Base-by-base conservation (phyloP, 495 filamentous ascomycete genomes). In the Penicillium fimorum region DNA sequence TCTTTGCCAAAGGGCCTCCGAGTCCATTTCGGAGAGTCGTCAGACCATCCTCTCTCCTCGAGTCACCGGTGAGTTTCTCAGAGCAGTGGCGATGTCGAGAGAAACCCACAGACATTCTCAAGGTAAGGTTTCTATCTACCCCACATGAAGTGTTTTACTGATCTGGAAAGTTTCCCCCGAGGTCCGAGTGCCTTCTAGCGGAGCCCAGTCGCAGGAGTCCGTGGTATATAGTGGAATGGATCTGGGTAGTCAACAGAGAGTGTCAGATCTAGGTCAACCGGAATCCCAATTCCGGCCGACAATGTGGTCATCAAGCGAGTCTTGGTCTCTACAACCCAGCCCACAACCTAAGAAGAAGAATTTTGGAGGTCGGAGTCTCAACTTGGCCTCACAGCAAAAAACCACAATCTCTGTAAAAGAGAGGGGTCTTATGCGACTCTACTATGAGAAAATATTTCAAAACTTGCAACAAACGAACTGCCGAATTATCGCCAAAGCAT, bases 381-480 rank as follows among this genome's bases (percentile, higher is more conserved):
- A 61, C 55, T 70, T 70, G 33, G 62, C 61, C n/a, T 63, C 61
- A 47, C 60, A 65, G 25, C 65, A 69, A 37, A 69, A 59, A 33
- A 70, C 72, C 18, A 65, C 66, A 47, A 61, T 90, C 43, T 72
- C 67, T 8, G 79, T 89, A 30, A 75, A 80, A 17, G 78, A 89
- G 41, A 61, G 66, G 8, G 69, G 74, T 64, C 13, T 80, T 13
- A 37, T 89, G 5, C 79, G 81, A 58, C 70, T 75, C 8, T 88
- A 86, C 65, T 88, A 89, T 57, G 74, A 79, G 40, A 79, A 79
- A 18, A 72, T 83, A 0, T 86, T 93, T 57, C 81, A 82, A 52
- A 78, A 78, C 29, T 74, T 90, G 50, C 89, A 92, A 62, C 90
- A 95, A 64, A 79, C 82, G 7, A 83, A 86, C 47, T 87, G 87